Conservation (phyloP, 805 yeast genomes). For the Metschnikowia amazonensis region DNA sequence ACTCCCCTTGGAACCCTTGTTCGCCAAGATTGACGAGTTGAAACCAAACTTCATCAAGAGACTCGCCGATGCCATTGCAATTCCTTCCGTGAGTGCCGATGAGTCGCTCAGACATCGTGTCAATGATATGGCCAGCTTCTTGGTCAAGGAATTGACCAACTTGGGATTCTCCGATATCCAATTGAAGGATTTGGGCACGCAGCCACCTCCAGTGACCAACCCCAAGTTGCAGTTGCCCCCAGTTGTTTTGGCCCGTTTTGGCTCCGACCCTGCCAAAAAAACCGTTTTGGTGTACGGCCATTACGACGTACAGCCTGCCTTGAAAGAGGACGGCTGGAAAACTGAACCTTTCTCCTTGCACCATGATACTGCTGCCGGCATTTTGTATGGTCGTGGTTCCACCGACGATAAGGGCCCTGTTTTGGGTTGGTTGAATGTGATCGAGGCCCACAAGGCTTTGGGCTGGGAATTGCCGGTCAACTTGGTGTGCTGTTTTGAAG, state of each 20-base stretch:
- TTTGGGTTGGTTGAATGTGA: conserved; percentile 90
- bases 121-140: conserved; percentile 82
- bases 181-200: conserved; percentile 77
- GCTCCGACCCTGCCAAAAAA: conserved; percentile 77
- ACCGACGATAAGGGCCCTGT: conserved; percentile 99
- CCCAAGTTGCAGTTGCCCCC: conserved; percentile 80
- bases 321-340: conserved; percentile 88
- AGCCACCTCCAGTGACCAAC: conserved; percentile 84
- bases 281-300: conserved; percentile 93
- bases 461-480: conserved; percentile 91
- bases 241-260: conserved; percentile 85
- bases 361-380: conserved; percentile 54
- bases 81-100: conserved; percentile 93
- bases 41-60: conserved; percentile 71
- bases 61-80: conserved; percentile 80
- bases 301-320: conserved; percentile 98
- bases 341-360: conserved; percentile 83
- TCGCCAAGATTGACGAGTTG: conserved; percentile 65
- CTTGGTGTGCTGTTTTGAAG: conserved; percentile 89
- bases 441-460: conserved; percentile 84
- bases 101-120: conserved; percentile 85
- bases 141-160: conserved; percentile 59
- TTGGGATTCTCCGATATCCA: conserved; percentile 84
- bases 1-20: conserved; percentile 43
- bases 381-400: conserved; percentile 87